phyloP scores from a whole-genome alignment of 768 basidiomycete species.

The Amanita jacksonii region DNA sequence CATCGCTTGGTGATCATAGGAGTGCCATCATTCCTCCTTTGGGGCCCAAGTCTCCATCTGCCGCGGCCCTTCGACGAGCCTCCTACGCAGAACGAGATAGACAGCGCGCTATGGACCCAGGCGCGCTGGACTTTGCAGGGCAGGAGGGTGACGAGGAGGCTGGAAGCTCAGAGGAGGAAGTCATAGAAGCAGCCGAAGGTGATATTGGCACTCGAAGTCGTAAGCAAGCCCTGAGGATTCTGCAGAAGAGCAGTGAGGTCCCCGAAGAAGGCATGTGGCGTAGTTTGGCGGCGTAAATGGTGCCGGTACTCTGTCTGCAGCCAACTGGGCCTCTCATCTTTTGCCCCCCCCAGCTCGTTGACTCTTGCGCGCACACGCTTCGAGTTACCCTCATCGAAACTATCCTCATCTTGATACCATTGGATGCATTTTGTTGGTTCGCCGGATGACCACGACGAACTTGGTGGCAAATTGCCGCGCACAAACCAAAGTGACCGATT shows the following conservation, averaged over 20 bases:
- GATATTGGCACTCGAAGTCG: constrained; percentile 30
- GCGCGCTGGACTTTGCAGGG: constrained; percentile 49
- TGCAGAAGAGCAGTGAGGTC: constrained; percentile 58
- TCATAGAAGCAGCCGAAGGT: constrained; percentile 16
- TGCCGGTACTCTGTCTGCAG: too few relatives aligned
- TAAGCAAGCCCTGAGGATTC: constrained; percentile 54
- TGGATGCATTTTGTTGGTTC: too few relatives aligned
- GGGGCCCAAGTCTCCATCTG: constrained; percentile 25
- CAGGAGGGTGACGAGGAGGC: constrained; percentile 43
- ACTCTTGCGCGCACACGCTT: too few relatives aligned
- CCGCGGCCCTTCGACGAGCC: constrained; percentile 46
- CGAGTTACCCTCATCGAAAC: too few relatives aligned
- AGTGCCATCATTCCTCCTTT: constrained; percentile 20
- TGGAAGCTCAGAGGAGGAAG: constrained; percentile 14
- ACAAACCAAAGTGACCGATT: too few relatives aligned
- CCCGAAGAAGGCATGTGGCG: constrained; percentile 76
- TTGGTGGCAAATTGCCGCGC: too few relatives aligned
- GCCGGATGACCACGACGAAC: too few relatives aligned
- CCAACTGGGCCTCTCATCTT: too few relatives aligned
- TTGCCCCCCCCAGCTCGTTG: too few relatives aligned
- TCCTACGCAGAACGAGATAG: constrained; percentile 65
- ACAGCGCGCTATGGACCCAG: constrained; percentile 55
- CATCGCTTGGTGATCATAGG: constrained; percentile 30
- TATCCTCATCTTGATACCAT: background rate
- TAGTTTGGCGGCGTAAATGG: constrained; percentile 49